phyloP scores from a whole-genome alignment of 2,329 filamentous ascomycete genomes.

The Fusarium neocosmosporiellum region DNA sequence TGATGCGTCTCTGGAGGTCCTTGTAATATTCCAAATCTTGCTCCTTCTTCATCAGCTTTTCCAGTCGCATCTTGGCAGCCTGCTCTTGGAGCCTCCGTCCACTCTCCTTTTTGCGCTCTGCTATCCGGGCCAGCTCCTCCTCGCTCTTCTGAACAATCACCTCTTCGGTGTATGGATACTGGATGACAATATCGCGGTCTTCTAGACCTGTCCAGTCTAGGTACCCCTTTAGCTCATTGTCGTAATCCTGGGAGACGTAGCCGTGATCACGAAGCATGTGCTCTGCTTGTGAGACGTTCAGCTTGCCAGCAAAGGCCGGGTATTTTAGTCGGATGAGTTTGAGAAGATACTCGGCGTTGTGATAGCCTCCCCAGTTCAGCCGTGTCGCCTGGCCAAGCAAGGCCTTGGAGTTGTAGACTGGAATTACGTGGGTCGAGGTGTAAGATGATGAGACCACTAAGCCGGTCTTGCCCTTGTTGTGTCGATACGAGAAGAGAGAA shows the following conservation, averaged over 20 bases:
- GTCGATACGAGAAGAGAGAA: constrained; percentile 93
- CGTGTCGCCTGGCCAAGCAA: constrained; percentile 87
- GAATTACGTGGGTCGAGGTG: constrained; percentile 94
- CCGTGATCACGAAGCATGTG: constrained; percentile 89
- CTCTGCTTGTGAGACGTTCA: constrained; percentile 88
- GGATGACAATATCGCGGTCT: constrained; percentile 87
- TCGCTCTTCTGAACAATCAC: constrained; percentile 91
- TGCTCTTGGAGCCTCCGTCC: constrained; percentile 93
- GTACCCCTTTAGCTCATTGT: constrained; percentile 78
- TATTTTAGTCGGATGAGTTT: constrained; percentile 94
- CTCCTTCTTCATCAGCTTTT: constrained; percentile 95
- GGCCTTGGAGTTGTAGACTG: constrained; percentile 87
- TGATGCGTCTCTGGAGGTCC: constrained; percentile 78
- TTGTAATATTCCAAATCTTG: constrained; percentile 95
- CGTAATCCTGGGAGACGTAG: constrained; percentile 88
- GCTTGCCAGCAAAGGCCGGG: constrained; percentile 85
- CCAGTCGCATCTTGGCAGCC: constrained; percentile 95
- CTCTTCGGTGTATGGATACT: constrained; percentile 94
- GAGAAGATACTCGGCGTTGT: constrained; percentile 89
- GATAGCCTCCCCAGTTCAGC: constrained; percentile 93
- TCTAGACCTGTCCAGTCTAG: constrained; percentile 94
- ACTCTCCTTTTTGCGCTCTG: constrained; percentile 95
- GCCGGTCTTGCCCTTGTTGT: constrained; percentile 89
- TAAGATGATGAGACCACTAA: constrained; percentile 92
- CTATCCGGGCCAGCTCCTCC: constrained; percentile 89